phyloP scores from a whole-genome alignment of 1,139 yeast genomes.

The Suhomyces kunorum region DNA sequence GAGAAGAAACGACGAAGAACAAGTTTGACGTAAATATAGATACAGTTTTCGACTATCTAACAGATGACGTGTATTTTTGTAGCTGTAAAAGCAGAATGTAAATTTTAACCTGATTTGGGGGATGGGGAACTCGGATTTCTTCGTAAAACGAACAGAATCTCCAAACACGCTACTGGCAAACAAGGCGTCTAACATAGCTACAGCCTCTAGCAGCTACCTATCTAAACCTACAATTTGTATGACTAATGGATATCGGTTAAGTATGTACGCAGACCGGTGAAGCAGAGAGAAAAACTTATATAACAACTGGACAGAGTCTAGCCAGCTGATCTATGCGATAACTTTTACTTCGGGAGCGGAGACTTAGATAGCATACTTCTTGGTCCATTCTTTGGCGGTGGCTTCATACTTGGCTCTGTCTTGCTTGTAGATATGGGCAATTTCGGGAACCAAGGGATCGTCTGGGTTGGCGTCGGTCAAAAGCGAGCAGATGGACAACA shows the following conservation, averaged over 20 bases:
- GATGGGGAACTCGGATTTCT: too few species aligned
- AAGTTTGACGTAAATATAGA: not conserved
- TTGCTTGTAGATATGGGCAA: slow-evolving; percentile 94
- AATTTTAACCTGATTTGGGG: too few species aligned
- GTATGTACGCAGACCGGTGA: slow-evolving; percentile 4
- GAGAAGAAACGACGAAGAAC: not conserved
- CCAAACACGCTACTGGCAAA: too few species aligned
- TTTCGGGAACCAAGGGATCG: slow-evolving; percentile 98
- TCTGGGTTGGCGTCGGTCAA: slow-evolving; percentile 98
- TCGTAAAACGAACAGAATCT: too few species aligned
- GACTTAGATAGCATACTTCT: slow-evolving; percentile 86
- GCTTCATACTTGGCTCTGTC: slow-evolving; percentile 95
- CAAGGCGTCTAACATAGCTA: too few species aligned
- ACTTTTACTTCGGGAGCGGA: not conserved
- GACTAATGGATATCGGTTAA: slow-evolving; percentile 4
- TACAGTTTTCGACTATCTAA: too few species aligned
- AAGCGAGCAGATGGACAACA: slow-evolving; percentile 84
- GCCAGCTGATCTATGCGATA: slow-evolving; percentile 6
- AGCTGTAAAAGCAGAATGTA: too few species aligned
- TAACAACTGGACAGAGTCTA: slow-evolving; percentile 1
- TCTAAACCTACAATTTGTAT: not conserved
- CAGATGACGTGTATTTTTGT: too few species aligned
- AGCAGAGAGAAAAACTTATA: slow-evolving; percentile 7
- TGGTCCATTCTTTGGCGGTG: slow-evolving; percentile 98
- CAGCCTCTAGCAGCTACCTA: too few species aligned